A percentile compares a stretch with the other conserved stretches of the same genome.
Conservation (phyloP, 129 eudicot species). For the Saposhnikovia divaricata region DNA sequence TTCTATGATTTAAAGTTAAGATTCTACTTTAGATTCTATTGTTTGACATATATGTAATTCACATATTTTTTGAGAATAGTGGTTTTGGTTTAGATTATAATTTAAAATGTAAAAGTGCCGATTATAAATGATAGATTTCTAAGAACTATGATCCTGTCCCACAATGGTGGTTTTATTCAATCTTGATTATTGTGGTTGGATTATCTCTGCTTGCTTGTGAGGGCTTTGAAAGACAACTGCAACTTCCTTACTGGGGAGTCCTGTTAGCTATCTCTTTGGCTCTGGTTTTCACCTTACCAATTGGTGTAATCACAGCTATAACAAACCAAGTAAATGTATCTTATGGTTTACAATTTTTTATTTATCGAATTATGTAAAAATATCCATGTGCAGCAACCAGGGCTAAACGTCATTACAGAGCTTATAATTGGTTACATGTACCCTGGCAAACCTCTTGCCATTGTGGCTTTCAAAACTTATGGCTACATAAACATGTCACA, state of each 20-base stretch:
- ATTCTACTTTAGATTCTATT: too few species aligned
- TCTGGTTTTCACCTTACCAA: constrained; percentile 50
- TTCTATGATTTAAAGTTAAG: too few species aligned
- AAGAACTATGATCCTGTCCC: constrained; percentile 68
- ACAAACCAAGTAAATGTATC: constrained; percentile 47
- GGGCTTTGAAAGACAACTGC: constrained; percentile 70
- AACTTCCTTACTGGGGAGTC: constrained; percentile 83
- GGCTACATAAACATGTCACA: constrained; percentile 59
- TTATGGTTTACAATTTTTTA: neutral
- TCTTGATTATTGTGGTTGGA: constrained; percentile 43
- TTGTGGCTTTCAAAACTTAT: constrained; percentile 55
- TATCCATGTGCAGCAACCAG: constrained; percentile 28
- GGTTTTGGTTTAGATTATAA: too few species aligned
- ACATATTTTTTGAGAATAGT: too few species aligned
- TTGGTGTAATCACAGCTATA: constrained; percentile 61
- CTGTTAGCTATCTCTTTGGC: constrained; percentile 51
- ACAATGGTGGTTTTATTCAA: constrained; percentile 67
- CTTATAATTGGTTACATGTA: constrained; percentile 52
- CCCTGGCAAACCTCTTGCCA: constrained; percentile 62
- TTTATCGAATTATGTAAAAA: neutral
- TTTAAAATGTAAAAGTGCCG: too few species aligned
- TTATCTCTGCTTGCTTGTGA: constrained; percentile 58
- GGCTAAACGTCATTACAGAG: constrained; percentile 54
- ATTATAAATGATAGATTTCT: too few species aligned
- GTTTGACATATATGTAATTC: too few species aligned